A percentile compares a stretch with the other conserved stretches of the same genome.
These are phyloP conservation scores for Chalciporus pseudorubinellus DNA, from an alignment of 768 basidiomycete genomes.

Conservation along the genomic window DNA sequence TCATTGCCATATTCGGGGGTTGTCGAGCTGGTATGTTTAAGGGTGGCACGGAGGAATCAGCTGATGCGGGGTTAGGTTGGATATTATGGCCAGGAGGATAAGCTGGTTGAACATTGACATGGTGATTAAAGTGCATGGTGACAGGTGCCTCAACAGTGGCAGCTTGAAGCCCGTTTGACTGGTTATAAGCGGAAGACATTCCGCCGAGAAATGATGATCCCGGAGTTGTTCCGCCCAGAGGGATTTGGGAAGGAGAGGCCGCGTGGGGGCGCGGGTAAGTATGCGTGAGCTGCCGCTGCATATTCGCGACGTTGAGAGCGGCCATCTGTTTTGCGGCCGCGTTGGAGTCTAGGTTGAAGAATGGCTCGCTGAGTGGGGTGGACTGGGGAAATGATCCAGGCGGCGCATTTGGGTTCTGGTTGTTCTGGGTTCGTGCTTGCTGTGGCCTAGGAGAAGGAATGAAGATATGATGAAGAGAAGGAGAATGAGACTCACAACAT, in stretches of 20 bases:
- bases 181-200: constrained; percentile 40
- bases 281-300: constrained; percentile 49
- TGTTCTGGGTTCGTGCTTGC: constrained; percentile 28
- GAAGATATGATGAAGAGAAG: background rate
- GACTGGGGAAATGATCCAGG: constrained; percentile 25
- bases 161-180: constrained; percentile 34
- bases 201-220: constrained; percentile 64
- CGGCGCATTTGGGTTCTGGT: constrained; percentile 14
- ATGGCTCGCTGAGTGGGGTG: constrained; percentile 30
- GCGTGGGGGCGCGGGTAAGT: constrained; percentile 47
- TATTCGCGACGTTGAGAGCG: constrained; percentile 61
- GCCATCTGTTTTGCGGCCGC: constrained; percentile 80
- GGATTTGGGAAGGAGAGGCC: constrained; percentile 34
- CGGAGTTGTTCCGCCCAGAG: constrained; percentile 60
- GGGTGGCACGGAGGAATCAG: constrained; percentile 46
- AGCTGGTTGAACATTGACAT: constrained; percentile 46
- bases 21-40: constrained; percentile 38
- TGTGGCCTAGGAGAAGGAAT: constrained; percentile 39
- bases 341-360: constrained; percentile 60
- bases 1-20: constrained; percentile 31
- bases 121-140: constrained; percentile 42
- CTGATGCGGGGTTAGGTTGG: constrained; percentile 35
- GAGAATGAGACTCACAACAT: constrained; percentile 33
- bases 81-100: constrained; percentile 39
- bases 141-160: constrained; percentile 39